A percentile compares a stretch with the other conserved stretches of the same genome.
Evolutionary conservation across 768 basidiomycete species (phyloP).

Genomic region (Suillus clintonianus): DNA sequence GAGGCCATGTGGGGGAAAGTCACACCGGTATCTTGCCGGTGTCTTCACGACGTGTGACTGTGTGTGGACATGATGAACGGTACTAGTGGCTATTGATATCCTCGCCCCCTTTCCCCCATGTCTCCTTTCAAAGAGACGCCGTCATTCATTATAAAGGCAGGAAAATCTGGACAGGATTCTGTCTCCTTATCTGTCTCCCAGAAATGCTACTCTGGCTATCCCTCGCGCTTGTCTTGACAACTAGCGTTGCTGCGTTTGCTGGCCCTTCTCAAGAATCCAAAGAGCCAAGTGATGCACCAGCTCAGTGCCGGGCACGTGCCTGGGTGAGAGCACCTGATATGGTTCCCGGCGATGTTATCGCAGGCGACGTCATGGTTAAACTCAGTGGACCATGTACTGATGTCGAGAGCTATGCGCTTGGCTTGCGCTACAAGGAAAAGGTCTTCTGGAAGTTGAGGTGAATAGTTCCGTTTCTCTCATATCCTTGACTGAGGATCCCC

Average conservation of each 20-base stretch:
- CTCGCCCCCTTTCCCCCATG: not conserved
- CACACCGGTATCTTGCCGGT: not conserved
- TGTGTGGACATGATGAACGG: not conserved
- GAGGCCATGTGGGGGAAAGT: not conserved
- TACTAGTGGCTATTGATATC: not conserved
- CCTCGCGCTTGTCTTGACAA: not conserved
- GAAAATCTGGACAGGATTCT: not conserved
- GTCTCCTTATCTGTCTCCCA: not conserved
- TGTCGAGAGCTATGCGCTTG: not conserved
- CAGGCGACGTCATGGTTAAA: not conserved
- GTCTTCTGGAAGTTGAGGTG: not conserved
- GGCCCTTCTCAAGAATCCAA: not conserved
- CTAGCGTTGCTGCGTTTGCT: not conserved
- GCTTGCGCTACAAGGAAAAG: slow-evolving; percentile 3
- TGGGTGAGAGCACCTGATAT: slow-evolving; percentile 7
- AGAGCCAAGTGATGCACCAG: not conserved
- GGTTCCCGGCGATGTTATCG: not conserved
- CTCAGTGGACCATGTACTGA: not conserved
- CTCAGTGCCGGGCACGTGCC: not conserved
- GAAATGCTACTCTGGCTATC: not conserved
- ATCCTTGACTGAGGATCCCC: not conserved
- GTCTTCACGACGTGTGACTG: not conserved
- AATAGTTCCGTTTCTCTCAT: not conserved
- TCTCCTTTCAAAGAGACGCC: not conserved
- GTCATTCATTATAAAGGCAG: not conserved